Conservation (phyloP, 805 yeast genomes). For the Candida boleticola region DNA sequence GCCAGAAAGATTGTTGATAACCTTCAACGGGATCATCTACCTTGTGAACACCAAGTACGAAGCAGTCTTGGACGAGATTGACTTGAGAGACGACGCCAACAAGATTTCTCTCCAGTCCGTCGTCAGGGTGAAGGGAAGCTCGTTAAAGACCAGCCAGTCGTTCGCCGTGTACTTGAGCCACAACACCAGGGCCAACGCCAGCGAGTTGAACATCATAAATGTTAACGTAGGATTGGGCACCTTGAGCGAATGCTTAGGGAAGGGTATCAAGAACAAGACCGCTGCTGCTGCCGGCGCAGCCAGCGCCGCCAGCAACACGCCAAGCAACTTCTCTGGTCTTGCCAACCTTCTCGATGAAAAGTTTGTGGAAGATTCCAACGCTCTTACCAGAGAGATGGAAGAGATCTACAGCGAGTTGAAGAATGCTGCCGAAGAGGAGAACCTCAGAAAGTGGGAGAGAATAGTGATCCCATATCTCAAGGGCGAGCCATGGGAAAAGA, state of each 20-base stretch:
- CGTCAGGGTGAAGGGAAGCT: conserved; percentile 41
- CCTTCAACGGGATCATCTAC: conserved; percentile 37
- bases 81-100: conserved; percentile 22
- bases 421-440: conserved; percentile 14
- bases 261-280: conserved; percentile 35
- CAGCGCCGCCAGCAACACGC: too few relatives aligned
- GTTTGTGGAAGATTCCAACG: conserved; percentile 15
- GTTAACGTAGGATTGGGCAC: conserved; percentile 66
- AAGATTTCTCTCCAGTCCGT: conserved; percentile 25
- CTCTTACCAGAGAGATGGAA: conserved; percentile 15
- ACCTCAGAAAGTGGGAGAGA: conserved; percentile 25
- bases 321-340: conserved; percentile 14
- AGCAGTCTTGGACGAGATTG: conserved; percentile 33
- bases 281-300: background rate
- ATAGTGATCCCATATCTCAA: conserved; percentile 31
- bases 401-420: conserved; percentile 25
- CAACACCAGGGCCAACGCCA: conserved; percentile 41
- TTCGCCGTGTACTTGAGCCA: conserved; percentile 41
- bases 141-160: conserved; percentile 39
- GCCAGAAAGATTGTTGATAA: conserved; percentile 45
- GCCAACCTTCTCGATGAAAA: conserved; percentile 20
- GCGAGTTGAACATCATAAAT: conserved; percentile 43
- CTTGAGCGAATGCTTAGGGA: conserved; percentile 68
- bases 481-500: conserved; percentile 23
- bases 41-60: conserved; percentile 46